phyloP scores from a whole-genome alignment of 352 stramenopile species.

The Phytophthora cajani region DNA sequence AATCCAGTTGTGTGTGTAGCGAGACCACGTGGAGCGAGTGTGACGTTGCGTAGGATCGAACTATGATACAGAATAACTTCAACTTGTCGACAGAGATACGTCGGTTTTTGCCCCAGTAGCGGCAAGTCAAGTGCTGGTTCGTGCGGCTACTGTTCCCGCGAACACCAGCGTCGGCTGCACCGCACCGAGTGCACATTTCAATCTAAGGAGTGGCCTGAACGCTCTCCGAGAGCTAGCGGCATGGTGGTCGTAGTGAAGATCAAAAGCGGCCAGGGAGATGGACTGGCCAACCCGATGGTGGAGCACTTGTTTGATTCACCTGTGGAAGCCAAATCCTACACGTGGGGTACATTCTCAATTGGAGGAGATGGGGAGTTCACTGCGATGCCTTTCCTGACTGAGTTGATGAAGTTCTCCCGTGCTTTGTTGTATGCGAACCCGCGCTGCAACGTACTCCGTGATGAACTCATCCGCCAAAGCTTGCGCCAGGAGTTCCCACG shows the following conservation, averaged over 20 bases:
- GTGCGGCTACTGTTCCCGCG: background rate
- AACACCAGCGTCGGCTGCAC: background rate
- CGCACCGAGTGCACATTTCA: background rate
- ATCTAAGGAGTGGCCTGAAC: no score
- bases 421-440: background rate
- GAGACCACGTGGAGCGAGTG: constrained; percentile 25
- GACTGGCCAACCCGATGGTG: background rate
- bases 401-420: background rate
- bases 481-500: background rate
- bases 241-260: background rate
- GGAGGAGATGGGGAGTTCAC: background rate
- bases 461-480: background rate
- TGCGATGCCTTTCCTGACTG: background rate
- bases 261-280: background rate
- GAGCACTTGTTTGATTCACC: background rate
- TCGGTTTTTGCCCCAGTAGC: background rate
- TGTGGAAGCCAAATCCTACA: background rate
- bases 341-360: background rate
- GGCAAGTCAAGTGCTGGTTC: background rate
- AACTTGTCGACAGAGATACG: constrained; percentile 2
- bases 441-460: background rate
- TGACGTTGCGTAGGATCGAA: constrained; percentile 3
- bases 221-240: background rate
- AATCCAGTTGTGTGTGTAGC: background rate
- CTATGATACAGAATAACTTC: constrained; percentile 17